Base-by-base conservation (phyloP, 2,329 filamentous ascomycete genomes). In the Aspergillus viridinutans region DNA sequence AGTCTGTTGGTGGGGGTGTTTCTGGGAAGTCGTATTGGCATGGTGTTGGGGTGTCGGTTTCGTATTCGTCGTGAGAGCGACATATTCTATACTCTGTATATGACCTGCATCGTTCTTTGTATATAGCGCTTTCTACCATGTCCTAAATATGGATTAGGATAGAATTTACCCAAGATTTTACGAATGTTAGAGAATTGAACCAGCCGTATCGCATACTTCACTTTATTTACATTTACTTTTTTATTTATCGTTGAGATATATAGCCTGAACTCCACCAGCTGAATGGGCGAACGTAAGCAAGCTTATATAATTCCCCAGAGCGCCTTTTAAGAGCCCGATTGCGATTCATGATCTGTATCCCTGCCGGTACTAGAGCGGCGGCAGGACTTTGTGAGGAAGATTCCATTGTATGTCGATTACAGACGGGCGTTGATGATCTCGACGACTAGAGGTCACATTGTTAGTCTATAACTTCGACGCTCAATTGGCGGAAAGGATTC, bases 341-440 rank as follows among this genome's bases (percentile, higher is more conserved):
- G 32, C 4, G 14, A 14, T 45, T 45, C 43, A 45, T 25, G 12
- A 47, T 7, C 14, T 47, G 5, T 25, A n/a, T 26, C 14, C 43
- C 43, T 26, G 23, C 43, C 21, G 12, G 43, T 5, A 7, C 43
- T 23, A 12, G 5, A 47, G 43, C 43, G 23, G 43, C 43, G 14
- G 43, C 12, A 26, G 43, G 23, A 47, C 10, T 14, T 23, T 8
- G 12, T 14, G 21, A 12, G 43, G 23, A 26, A 23, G 14, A 3
- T 17, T n/a, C 42, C 17, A 25, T 12, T 29, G 40, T 38, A 49
- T 43, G 17, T 51, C 49, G 29, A 58, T 71, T 78, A 81, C 63
- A 78, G 70, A 63, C 80, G 83, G 67, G 82, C 79, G 75, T 89
- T 89, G 80, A 89, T 84, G 68, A 89, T 89, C 66, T 89, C 85